These are phyloP conservation scores for Xylariales sp. DNA, from an alignment of 2,329 filamentous ascomycete genomes.

Conservation along the genomic window DNA sequence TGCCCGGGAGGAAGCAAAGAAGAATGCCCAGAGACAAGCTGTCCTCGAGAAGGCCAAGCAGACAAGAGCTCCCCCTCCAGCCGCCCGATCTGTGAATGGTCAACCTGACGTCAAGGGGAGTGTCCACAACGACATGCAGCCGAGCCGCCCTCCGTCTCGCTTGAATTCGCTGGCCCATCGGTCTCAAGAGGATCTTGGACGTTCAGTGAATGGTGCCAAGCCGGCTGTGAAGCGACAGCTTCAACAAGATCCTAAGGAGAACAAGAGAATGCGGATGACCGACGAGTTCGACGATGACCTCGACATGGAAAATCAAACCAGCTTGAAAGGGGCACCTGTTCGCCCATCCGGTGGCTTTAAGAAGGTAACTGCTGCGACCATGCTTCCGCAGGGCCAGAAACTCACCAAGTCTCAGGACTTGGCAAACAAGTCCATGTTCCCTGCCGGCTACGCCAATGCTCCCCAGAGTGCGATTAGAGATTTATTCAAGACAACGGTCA, in stretches of 20 bases:
- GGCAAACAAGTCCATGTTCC: constrained; percentile 55
- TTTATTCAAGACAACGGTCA: constrained; percentile 63
- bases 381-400: constrained; percentile 8
- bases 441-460: constrained; percentile 56
- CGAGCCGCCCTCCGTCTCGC: constrained; percentile 48
- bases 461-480: constrained; percentile 49
- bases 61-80: constrained; percentile 58
- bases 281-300: constrained; percentile 64
- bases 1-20: constrained; percentile 56
- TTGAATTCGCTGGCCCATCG: constrained; percentile 51
- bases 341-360: constrained; percentile 67
- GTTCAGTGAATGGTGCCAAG: constrained; percentile 63
- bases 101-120: constrained; percentile 39
- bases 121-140: constrained; percentile 29
- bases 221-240: constrained; percentile 70
- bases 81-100: constrained; percentile 46
- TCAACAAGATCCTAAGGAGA: constrained; percentile 63
- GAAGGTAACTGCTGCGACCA: constrained; percentile 51
- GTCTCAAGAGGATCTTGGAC: constrained; percentile 53
- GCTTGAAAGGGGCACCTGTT: constrained; percentile 77
- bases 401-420: constrained; percentile 49
- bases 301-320: constrained; percentile 54
- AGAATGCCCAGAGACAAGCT: constrained; percentile 58
- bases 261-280: constrained; percentile 75
- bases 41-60: constrained; percentile 62